Evolutionary conservation across 2,329 filamentous ascomycete species (phyloP).

Genomic region (Boeremia lycopersici): DNA sequence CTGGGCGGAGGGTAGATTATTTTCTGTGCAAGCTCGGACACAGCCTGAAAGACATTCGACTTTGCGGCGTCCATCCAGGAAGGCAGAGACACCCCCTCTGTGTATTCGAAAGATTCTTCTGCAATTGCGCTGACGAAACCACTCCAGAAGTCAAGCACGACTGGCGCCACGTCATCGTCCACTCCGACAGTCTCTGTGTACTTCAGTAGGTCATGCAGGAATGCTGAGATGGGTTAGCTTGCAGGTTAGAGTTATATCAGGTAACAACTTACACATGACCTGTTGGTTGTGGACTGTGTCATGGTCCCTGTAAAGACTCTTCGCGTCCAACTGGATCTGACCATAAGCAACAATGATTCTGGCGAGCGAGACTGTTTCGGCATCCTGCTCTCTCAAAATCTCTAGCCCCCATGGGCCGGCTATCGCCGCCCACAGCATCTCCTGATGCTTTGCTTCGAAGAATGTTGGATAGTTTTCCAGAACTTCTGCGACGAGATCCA

Average conservation of each 20-base stretch:
- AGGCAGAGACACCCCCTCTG: slow-evolving; percentile 41
- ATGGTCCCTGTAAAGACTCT: slow-evolving; percentile 56
- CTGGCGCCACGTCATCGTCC: slow-evolving; percentile 76
- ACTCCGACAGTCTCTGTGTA: slow-evolving; percentile 70
- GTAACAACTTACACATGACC: slow-evolving; percentile 40
- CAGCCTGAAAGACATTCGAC: slow-evolving; percentile 65
- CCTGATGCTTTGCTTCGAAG: slow-evolving; percentile 40
- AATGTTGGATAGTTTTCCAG: slow-evolving; percentile 45
- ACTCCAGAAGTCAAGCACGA: slow-evolving; percentile 81
- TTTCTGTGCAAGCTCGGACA: slow-evolving; percentile 71
- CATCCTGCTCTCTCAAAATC: slow-evolving; percentile 44
- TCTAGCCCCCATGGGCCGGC: slow-evolving; percentile 44
- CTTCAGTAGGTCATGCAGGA: slow-evolving; percentile 68
- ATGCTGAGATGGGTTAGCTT: slow-evolving; percentile 37
- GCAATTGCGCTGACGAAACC: slow-evolving; percentile 73
- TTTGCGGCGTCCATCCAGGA: slow-evolving; percentile 66
- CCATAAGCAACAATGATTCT: slow-evolving; percentile 47
- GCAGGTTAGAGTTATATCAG: neutral
- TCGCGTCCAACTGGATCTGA: slow-evolving; percentile 41
- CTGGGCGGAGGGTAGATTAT: slow-evolving; percentile 68
- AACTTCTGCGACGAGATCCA: slow-evolving; percentile 46
- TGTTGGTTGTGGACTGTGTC: slow-evolving; percentile 40
- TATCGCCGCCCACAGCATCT: slow-evolving; percentile 43
- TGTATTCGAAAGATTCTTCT: slow-evolving; percentile 55
- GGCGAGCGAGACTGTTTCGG: slow-evolving; percentile 42